A percentile compares a stretch with the other conserved stretches of the same genome.
Conservation (phyloP, 2,329 filamentous ascomycete genomes). For the Cladosporium sp. region DNA sequence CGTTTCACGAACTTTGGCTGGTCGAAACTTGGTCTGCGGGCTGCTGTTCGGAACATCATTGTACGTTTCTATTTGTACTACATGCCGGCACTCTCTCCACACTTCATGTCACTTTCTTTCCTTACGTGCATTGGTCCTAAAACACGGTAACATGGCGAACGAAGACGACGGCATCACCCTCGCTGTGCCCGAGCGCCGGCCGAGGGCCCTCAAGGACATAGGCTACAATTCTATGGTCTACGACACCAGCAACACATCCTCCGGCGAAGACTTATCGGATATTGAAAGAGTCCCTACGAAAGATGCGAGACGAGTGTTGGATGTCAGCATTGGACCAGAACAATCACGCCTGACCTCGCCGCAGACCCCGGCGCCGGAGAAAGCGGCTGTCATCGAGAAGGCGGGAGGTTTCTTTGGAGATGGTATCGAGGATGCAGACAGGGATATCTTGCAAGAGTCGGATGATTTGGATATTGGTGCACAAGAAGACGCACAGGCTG, state of each 20-base stretch:
- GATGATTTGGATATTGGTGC: conserved; percentile 8
- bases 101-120: not conserved
- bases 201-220: conserved; percentile 6
- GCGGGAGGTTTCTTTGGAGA: conserved; percentile 43
- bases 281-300: conserved; percentile 29
- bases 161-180: conserved; percentile 9
- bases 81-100: not conserved
- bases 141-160: not conserved
- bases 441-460: conserved; percentile 12
- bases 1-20: conserved; percentile 8
- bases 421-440: conserved; percentile 14
- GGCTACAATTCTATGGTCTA: conserved; percentile 11
- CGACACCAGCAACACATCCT: conserved; percentile 32
- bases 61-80: not conserved
- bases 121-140: not conserved
- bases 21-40: not conserved
- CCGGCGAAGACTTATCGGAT: conserved; percentile 37
- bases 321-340: conserved; percentile 54
- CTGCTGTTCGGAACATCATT: conserved; percentile 1
- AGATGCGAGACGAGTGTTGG: conserved; percentile 46
- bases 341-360: conserved; percentile 55
- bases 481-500: conserved; percentile 7
- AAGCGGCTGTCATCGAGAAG: conserved; percentile 51
- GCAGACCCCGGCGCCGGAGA: conserved; percentile 54
- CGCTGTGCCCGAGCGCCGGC: conserved; percentile 3